These are phyloP conservation scores for Immersiporthe knoxdaviesiana DNA, from an alignment of 2,329 filamentous ascomycete species.

Conservation along the genomic window DNA sequence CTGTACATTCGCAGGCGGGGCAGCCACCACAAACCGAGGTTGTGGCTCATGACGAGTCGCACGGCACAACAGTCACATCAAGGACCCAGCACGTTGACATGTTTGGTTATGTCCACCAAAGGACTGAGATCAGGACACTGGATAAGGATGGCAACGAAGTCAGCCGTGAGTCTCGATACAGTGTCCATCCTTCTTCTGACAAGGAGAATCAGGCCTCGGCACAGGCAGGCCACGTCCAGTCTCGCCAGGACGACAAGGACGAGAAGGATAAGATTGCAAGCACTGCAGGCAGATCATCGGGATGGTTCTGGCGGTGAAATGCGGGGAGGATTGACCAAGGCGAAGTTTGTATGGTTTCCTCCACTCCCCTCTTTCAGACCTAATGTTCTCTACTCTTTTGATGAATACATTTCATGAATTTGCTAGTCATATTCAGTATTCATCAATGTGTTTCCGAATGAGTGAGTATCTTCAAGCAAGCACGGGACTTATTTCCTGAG, in stretches of 20 bases:
- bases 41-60: conserved; percentile 23
- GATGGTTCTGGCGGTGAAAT: conserved; percentile 32
- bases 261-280: conserved; percentile 25
- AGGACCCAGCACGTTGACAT: conserved; percentile 48
- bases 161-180: conserved; percentile 42
- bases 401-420: not conserved
- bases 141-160: conserved; percentile 48
- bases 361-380: not conserved
- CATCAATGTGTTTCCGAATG: not conserved
- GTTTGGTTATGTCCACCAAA: conserved; percentile 48
- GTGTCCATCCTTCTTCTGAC: conserved; percentile 26
- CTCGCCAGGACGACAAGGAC: conserved; percentile 25
- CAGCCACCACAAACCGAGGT: conserved; percentile 26
- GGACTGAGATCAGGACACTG: conserved; percentile 44
- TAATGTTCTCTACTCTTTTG: not conserved
- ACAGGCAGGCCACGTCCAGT: not conserved
- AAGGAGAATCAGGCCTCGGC: not conserved
- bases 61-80: conserved; percentile 41
- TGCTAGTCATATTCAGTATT: not conserved
- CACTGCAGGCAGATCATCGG: conserved; percentile 17
- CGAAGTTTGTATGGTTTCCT: not conserved
- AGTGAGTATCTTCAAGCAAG: not conserved
- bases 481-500: not conserved
- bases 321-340: not conserved
- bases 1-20: conserved; percentile 10